Percentiles rank a stretch among this genome's conserved stretches.
These are phyloP conservation scores for Hibiscus syriacus DNA, from an alignment of 345 rosid genomes.

Conservation along the genomic window DNA sequence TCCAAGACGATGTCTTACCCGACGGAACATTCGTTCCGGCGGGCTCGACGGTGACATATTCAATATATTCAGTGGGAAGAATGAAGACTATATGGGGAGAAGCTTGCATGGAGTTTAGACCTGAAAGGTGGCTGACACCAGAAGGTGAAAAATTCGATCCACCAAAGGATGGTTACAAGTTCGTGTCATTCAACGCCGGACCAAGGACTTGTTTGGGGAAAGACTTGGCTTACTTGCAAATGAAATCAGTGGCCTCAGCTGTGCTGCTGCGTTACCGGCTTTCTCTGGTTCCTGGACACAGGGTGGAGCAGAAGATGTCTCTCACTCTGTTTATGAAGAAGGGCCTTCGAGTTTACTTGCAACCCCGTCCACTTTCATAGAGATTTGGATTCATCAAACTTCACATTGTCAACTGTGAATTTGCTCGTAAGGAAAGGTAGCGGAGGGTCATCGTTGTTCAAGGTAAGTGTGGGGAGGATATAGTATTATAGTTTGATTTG, in stretches of 20 bases:
- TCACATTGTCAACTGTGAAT: too few relatives aligned
- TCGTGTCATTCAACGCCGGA: neutral
- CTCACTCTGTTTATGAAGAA: neutral
- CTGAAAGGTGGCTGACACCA: neutral
- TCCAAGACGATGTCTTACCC: neutral
- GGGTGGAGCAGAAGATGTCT: neutral
- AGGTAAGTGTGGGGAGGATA: too few relatives aligned
- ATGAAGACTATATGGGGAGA: neutral
- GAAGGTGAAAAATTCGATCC: neutral
- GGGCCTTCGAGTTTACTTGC: neutral
- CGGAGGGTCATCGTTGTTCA: too few relatives aligned
- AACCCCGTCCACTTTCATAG: neutral
- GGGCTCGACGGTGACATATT: neutral
- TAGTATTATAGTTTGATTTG: too few relatives aligned
- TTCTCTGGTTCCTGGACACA: neutral
- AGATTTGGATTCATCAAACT: too few relatives aligned
- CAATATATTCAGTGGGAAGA: neutral
- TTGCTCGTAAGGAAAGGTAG: too few relatives aligned
- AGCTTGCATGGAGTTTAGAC: neutral
- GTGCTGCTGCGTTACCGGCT: neutral
- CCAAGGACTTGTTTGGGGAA: neutral
- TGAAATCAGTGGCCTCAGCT: neutral
- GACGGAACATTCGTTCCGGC: neutral
- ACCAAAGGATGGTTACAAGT: neutral
- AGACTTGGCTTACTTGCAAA: neutral